Base-by-base conservation (phyloP, 208 protist genomes). In the Tetramitus jugosus region DNA sequence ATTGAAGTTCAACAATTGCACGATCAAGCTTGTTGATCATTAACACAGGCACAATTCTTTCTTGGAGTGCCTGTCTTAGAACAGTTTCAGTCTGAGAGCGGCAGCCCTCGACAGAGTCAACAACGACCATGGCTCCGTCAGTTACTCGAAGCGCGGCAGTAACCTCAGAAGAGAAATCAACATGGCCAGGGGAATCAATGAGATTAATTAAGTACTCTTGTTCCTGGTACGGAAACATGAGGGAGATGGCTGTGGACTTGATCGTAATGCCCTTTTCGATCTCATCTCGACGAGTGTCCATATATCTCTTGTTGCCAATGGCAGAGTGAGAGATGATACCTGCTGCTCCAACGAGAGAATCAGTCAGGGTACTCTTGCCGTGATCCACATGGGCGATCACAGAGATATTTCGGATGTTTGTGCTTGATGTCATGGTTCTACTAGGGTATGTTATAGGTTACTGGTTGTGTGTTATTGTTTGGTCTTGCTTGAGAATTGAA, bases 1-100 rank as follows among this genome's bases (percentile, higher is more conserved):
- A 83, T 85, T 98, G 87, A 6, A 97, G 86, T 87, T 98, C 96
- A 43, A 95, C 83, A 39, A 98, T 80, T 72, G 88, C 91, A 85
- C 96, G 93, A 86, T 98, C 96, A 45, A 99, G 83, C 90, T 99
- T 99, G 96, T 99, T 99, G 79, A 99, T 86, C 81, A 98, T 97
- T 46, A 99, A 87, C 31, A 99, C 94, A 61, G 97, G 98, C 80
- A 92, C 90, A 82, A 99, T 98, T 84, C 97, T 92, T 90, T 99
- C 97, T 43, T 87, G 84, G 77, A 99, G 88, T 31, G 94, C 93
- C 87, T 97, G 94, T 72, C 94, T 83, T 39, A 99, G 90, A 83
- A 99, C 97, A 82, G 97, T 99, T 87, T 99, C 96, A 65, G 97
- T 99, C 89, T 99, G 96, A 52, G 99, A 97, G 84, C 94, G 98